Evolutionary conservation across 1,284 basidiomycete genomes (phyloP), one percentile per base, ranked within the genome.

Genomic region (Heimioporus retisporus): DNA sequence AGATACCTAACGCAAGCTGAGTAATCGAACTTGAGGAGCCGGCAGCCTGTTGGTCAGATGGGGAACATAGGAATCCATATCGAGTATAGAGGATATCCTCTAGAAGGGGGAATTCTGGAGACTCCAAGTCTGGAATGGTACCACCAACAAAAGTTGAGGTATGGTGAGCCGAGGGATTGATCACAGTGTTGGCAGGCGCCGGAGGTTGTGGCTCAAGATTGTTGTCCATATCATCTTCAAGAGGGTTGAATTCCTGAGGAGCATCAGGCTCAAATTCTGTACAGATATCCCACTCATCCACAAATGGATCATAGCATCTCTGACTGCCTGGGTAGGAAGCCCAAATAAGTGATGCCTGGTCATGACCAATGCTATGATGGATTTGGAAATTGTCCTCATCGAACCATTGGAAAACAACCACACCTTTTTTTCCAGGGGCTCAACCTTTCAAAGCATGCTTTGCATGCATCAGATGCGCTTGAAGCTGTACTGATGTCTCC

Each of bases 221-320:
- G n/a, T 25, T 23, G 15, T 53, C 23, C n/a, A 53, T 23, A 23
- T 53, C n/a, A 14, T 14, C 19, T 19, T 46, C 44, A 6, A 46
- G 44, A 14, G 25, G 14, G 23, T 53, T 8, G 23, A 23, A 21
- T 28, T 28, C 28, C n/a, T 21, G 11, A 53, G 51, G 51, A 53
- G 51, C n/a, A 23, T 21, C 25, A 25, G 51, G 51, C 14, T 53
- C 51, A 53, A 53, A 53, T 53, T 53, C 51, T 2, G 51, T 53
- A 28, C 51, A 53, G n/a, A 53, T 53, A 13, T 53, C 51, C 51
- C 51, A 53, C 25, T 53, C 51, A 53, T 53, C 51, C 51, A 53
- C 25, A 23, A 53, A 53, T 5, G 51, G 51, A 25, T 53, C n/a
- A 14, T 53, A 53, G 51, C 23, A 23, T 16, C 25, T 53, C 51